Evolutionary conservation across 2,329 filamentous ascomycete genomes (phyloP).

Genomic region (Phialocephala sp.): DNA sequence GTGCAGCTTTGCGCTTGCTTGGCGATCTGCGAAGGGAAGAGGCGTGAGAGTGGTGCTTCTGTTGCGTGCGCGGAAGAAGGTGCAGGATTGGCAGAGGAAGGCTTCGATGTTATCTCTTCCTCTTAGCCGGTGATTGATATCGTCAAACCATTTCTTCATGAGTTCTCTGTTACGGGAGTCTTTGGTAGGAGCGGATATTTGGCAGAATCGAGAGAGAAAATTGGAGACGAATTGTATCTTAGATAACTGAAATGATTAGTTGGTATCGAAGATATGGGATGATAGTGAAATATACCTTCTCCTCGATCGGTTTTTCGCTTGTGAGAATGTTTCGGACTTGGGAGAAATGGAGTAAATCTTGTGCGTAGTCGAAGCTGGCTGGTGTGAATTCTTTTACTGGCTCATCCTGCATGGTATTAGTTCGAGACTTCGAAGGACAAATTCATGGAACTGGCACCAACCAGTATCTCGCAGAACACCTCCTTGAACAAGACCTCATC

Average conservation of each 20-base stretch:
- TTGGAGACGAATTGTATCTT: not conserved
- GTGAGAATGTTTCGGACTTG: slow-evolving; percentile 16
- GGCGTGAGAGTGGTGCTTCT: slow-evolving; percentile 20
- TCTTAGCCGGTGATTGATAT: not conserved
- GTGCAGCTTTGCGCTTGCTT: slow-evolving; percentile 74
- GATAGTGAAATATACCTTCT: slow-evolving; percentile 14
- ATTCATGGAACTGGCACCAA: slow-evolving; percentile 44
- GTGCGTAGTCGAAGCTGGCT: slow-evolving; percentile 11
- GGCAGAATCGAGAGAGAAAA: not conserved
- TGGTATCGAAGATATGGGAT: not conserved
- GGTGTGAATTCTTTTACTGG: slow-evolving; percentile 14
- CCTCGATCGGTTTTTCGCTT: not conserved
- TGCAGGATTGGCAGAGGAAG: slow-evolving; percentile 67
- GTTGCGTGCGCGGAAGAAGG: slow-evolving; percentile 62
- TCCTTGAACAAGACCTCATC: slow-evolving; percentile 66
- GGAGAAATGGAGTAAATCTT: slow-evolving; percentile 11
- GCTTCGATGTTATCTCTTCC: slow-evolving; percentile 57
- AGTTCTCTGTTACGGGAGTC: slow-evolving; percentile 54
- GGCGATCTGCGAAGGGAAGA: slow-evolving; percentile 48
- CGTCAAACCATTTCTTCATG: slow-evolving; percentile 52
- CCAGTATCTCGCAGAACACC: slow-evolving; percentile 63
- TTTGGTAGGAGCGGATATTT: slow-evolving; percentile 20
- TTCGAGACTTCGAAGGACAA: not conserved
- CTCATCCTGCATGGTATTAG: slow-evolving; percentile 13
- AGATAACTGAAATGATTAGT: not conserved